Percentiles rank a stretch among this genome's conserved stretches.
phyloP scores from a whole-genome alignment of 495 filamentous ascomycete species.

The Hypoxylon rickii region DNA sequence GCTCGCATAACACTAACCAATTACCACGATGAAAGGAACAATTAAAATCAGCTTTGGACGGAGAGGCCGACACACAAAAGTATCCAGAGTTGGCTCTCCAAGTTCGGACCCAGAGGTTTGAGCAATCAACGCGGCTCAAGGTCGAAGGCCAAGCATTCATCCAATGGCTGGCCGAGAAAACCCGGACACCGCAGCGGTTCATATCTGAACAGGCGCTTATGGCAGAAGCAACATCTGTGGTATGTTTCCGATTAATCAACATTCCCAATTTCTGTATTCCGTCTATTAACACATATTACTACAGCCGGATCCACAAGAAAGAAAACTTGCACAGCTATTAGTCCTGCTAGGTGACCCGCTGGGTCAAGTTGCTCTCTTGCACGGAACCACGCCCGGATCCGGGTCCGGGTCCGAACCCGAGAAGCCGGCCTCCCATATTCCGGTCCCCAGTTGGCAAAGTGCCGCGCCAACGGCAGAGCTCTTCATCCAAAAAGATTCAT shows the following conservation, averaged over 20 bases:
- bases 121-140: conserved; percentile 39
- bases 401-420: conserved; percentile 7
- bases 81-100: conserved; percentile 43
- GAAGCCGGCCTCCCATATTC: conserved; percentile 10
- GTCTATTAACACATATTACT: not conserved
- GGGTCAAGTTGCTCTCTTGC: conserved; percentile 22
- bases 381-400: not conserved
- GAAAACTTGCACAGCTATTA: conserved; percentile 34
- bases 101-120: conserved; percentile 52
- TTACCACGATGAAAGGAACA: conserved; percentile 16
- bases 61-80: conserved; percentile 19
- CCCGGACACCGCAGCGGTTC: conserved; percentile 18
- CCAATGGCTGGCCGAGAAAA: conserved; percentile 32
- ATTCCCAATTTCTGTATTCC: too few relatives aligned
- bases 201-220: conserved; percentile 31
- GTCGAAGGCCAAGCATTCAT: conserved; percentile 46
- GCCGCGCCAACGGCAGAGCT: conserved; percentile 50
- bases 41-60: conserved; percentile 18
- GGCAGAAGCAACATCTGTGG: conserved; percentile 24
- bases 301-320: conserved; percentile 31
- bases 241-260: conserved; percentile 2
- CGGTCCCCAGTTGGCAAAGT: conserved; percentile 50
- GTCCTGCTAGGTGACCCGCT: conserved; percentile 34
- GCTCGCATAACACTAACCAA: not conserved
- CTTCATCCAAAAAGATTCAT: conserved; percentile 32